Base-by-base conservation (phyloP, 768 basidiomycete genomes). In the Lactarius quietus region DNA sequence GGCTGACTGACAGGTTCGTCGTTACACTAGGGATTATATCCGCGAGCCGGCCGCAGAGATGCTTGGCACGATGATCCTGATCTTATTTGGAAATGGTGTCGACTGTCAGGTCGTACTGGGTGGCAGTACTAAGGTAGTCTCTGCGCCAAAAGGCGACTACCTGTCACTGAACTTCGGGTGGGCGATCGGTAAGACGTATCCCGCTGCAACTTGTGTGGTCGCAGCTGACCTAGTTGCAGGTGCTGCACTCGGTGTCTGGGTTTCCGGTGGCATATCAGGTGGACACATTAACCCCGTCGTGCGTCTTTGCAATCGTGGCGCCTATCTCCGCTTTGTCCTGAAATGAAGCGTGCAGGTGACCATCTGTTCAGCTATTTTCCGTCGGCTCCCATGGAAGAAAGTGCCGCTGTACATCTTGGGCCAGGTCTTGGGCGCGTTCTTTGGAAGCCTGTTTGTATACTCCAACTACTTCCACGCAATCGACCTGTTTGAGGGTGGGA, bases 361-460 rank as follows among this genome's bases (percentile, higher is more conserved):
- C n/a, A 74, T 93, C 53, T 80, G 84, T 12, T 70, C 92, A 41
- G 88, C 88, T 4, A 78, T 83, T 3, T 85, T 85, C 74, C 84
- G 90, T 68, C 81, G 81, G 48, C 92, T 93, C 74, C 88, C 91
- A 1, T 88, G 88, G 87, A 82, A 80, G 69, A 92, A 93, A 73
- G 91, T 91, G 0, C 91, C 91, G 0, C 79, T 69, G 23, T 91
- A 85, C 72, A 82, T 88, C 54, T 71, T 84, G 57, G 81, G 85
- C 0, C 88, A 90, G 73, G 61, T 86, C 20, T 71, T 89, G 59
- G 88, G 88, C 35, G 87, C 75, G 1, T 68, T 86, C 28, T 79
- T 83, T 55, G 88, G 86, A n/a, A 82, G 82, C 28, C 82, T 80
- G 3, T 72, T 85, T 54, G 73, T 84, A 29, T 89, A 88, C 67